Base-by-base conservation (phyloP, 2,329 filamentous ascomycete species). In the Fusarium sarcochroum region DNA sequence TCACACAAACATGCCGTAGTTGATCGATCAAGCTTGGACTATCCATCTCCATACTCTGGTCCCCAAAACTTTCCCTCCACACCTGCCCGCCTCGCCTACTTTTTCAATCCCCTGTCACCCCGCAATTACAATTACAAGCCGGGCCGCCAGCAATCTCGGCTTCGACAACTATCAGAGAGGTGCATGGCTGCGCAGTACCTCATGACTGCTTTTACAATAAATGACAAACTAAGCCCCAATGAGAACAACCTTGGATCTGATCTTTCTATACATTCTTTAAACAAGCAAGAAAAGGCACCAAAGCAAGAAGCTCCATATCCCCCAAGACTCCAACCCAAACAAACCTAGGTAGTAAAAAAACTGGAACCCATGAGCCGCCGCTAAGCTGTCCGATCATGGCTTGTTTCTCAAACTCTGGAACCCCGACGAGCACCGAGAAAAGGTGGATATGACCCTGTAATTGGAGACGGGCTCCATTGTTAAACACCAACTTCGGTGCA, bases 351-450 rank as follows among this genome's bases (percentile, higher is more conserved):
- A 38, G 5, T 32, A 41, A 20, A 41, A 68, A 37, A 49, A 57
- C 23, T 18, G 59, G 47, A 27, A 23, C 50, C 27, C 30, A 65
- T 57, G 55, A 69, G 66, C 47, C 47, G 44, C 47, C 56, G 38
- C 51, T 68, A 53, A 56, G 50, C 64, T 66, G 17, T 27, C 45
- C 18, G 49, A 52, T 37, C 50, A 52, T 60, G 37, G 38, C 54
- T 56, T 30, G 32, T 14, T 27, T 56, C 42, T 30, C 25, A 30
- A 50, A 38, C 32, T 38, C 44, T 51, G 59, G 50, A 65, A 68
- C 45, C 56, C 66, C 66, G 66, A 69, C 35, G 15, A 49, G 37
- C 45, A 67, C 66, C 66, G 62, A 69, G 66, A 63, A 69, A 67
- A 59, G 50, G 63, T 70, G 66, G 66, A 50, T 66, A 63, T 54